A percentile compares a stretch with the other conserved stretches of the same genome.
Evolutionary conservation across 2,329 filamentous ascomycete species (phyloP).

Genomic region (Calonectria montana): DNA sequence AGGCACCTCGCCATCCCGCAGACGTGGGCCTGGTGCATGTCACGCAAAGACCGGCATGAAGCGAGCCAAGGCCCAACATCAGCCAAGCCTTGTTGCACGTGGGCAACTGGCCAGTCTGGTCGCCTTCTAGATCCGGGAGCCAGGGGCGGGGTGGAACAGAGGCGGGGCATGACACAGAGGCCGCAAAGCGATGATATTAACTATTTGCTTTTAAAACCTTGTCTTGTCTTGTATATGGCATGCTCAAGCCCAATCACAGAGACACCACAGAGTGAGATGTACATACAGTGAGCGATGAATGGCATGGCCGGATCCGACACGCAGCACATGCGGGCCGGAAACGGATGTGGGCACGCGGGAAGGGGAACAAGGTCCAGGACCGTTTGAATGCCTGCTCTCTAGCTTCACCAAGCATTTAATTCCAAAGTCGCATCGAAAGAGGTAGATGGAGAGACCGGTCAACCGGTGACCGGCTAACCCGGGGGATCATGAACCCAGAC

Average conservation of each 20-base stretch:
- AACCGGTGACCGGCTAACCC: constrained; percentile 10
- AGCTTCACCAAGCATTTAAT: neutral
- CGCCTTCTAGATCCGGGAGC: constrained; percentile 12
- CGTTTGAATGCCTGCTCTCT: neutral
- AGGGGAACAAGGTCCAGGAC: constrained; percentile 16
- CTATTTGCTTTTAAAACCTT: neutral
- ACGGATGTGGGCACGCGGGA: constrained; percentile 9
- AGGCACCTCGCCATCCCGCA: neutral
- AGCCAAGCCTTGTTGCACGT: constrained; percentile 44
- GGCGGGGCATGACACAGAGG: constrained; percentile 7
- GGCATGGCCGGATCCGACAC: neutral
- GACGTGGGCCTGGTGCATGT: neutral
- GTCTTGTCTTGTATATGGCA: neutral
- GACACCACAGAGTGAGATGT: neutral
- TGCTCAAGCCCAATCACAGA: neutral
- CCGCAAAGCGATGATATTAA: neutral
- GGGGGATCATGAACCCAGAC: constrained; percentile 7
- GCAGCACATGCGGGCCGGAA: constrained; percentile 8
- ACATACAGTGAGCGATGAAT: neutral
- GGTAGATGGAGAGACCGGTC: neutral
- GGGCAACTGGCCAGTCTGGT: constrained; percentile 24
- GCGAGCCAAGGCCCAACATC: constrained; percentile 27
- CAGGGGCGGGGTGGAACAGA: neutral
- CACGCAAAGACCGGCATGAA: constrained; percentile 2
- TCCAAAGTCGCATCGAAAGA: neutral